Evolutionary conservation across 2,329 filamentous ascomycete species (phyloP), one percentile per base, ranked within the genome.

Genomic region (Fusarium sp.): DNA sequence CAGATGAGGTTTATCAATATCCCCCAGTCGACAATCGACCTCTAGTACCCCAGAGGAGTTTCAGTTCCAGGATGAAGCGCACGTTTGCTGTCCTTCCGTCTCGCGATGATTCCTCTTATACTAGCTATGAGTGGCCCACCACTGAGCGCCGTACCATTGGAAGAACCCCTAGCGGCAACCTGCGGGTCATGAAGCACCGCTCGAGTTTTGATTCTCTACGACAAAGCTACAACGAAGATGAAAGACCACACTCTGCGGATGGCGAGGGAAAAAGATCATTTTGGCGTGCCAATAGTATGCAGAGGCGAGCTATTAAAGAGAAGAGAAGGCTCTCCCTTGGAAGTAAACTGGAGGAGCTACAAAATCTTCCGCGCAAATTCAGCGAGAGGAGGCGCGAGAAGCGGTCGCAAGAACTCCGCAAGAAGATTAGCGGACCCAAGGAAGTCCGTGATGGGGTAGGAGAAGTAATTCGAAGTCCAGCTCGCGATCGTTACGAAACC

Each of bases 1-100:
- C 80, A 14, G 78, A 79, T 10, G 73, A 78, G 28, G 77, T 80
- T 12, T 82, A 82, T 70, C 76, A 78, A 49, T 85, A 86, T 64
- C 82, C 85, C 14, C 76, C 79, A 1, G 76, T 84, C 54, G 82
- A 85, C 58, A 83, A 85, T 58, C 82, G 85, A 32, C 82, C 83
- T 1, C 66, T 67, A 10, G 75, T 70, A 21, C 82, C 82, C 4
- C 82, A 82, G 36, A 77, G 82, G 53, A 86, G 81, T 57, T 73
- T 89, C 15, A 87, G 84, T 64, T 76, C 80, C 32, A 84, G 82
- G 30, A 77, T 88, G 77, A 87, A 85, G 76, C 80, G 82, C 34
- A 89, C 87, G 0, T 89, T 90, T 78, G 83, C 87, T 14, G 88
- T 89, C 26, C 71, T 89, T 46, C 87, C 88, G 1, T 67, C 81